phyloP scores from a whole-genome alignment of 495 filamentous ascomycete genomes.

The Penicillium paradoxum region DNA sequence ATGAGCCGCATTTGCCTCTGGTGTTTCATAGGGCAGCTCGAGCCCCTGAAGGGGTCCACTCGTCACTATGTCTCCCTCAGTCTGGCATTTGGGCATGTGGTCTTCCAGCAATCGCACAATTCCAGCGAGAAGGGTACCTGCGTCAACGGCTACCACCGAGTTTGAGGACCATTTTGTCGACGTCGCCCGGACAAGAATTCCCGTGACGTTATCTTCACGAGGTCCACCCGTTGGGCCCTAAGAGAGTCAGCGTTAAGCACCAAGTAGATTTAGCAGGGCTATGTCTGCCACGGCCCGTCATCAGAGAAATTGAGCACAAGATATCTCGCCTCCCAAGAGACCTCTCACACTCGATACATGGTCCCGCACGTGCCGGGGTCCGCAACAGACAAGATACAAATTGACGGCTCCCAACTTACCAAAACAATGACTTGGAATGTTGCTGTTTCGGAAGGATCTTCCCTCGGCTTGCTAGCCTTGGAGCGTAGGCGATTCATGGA shows the following conservation, averaged over 20 bases:
- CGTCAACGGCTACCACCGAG: constrained; percentile 85
- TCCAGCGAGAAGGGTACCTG: constrained; percentile 80
- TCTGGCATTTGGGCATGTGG: constrained; percentile 37
- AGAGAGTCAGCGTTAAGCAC: constrained; percentile 19
- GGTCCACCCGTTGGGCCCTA: constrained; percentile 91
- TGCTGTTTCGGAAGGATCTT: constrained; percentile 27
- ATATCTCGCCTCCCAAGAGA: background rate
- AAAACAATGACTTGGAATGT: constrained; percentile 76
- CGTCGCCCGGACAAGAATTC: constrained; percentile 78
- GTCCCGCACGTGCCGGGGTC: constrained; percentile 6
- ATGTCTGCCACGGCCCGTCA: constrained; percentile 20
- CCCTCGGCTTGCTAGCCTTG: background rate
- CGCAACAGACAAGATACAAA: background rate
- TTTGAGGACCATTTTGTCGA: constrained; percentile 71
- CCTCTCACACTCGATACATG: constrained; percentile 1
- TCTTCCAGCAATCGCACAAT: constrained; percentile 67
- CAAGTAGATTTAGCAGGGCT: constrained; percentile 1
- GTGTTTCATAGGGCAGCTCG: constrained; percentile 52
- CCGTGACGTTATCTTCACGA: constrained; percentile 81
- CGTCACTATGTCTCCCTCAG: constrained; percentile 21
- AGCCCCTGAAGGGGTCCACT: constrained; percentile 72
- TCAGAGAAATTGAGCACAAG: background rate
- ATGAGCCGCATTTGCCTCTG: constrained; percentile 73
- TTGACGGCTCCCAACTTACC: constrained; percentile 53
- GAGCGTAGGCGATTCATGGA: constrained; percentile 11